Evolutionary conservation across 2,329 filamentous ascomycete genomes (phyloP).

Genomic region (Zopfia rhizophila): DNA sequence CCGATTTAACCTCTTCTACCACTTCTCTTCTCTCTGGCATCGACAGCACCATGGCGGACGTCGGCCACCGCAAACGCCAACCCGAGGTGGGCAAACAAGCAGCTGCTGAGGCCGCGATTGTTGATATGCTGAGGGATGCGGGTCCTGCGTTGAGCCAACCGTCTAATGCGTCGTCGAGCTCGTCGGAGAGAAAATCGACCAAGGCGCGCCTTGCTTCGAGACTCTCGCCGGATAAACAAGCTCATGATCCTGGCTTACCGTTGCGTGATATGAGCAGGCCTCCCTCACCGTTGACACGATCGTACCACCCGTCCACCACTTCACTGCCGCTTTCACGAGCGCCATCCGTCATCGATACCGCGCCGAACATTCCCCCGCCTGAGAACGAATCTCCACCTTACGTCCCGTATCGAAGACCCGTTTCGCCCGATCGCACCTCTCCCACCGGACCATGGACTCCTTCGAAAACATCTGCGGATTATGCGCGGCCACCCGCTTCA

Average conservation of each 20-base stretch:
- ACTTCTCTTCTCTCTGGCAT: slow-evolving; percentile 46
- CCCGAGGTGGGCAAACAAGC: slow-evolving; percentile 43
- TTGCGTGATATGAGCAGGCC: slow-evolving; percentile 52
- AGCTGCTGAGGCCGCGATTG: slow-evolving; percentile 52
- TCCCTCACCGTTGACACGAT: slow-evolving; percentile 54
- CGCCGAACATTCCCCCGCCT: slow-evolving; percentile 64
- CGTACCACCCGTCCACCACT: slow-evolving; percentile 61
- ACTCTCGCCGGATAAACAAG: slow-evolving; percentile 26
- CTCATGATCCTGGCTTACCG: slow-evolving; percentile 47
- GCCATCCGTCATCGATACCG: slow-evolving; percentile 62
- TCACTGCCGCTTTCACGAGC: slow-evolving; percentile 59
- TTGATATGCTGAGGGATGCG: slow-evolving; percentile 57
- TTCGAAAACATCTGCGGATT: slow-evolving; percentile 67
- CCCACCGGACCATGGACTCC: slow-evolving; percentile 63
- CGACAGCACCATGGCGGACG: slow-evolving; percentile 45
- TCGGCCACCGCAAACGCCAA: slow-evolving; percentile 38
- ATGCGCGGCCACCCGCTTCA: slow-evolving; percentile 75
- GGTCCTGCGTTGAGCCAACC: slow-evolving; percentile 38
- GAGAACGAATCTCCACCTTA: slow-evolving; percentile 72
- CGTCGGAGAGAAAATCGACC: slow-evolving; percentile 34
- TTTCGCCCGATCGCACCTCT: slow-evolving; percentile 62
- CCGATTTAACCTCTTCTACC: slow-evolving; percentile 29
- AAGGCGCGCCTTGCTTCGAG: slow-evolving; percentile 25
- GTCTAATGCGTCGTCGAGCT: slow-evolving; percentile 16
- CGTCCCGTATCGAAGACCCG: slow-evolving; percentile 63